Percentiles rank a stretch among this genome's conserved stretches.
These are phyloP conservation scores for Chenopodium quinoa DNA, from an alignment of 148 eudicot species.

Conservation along the genomic window DNA sequence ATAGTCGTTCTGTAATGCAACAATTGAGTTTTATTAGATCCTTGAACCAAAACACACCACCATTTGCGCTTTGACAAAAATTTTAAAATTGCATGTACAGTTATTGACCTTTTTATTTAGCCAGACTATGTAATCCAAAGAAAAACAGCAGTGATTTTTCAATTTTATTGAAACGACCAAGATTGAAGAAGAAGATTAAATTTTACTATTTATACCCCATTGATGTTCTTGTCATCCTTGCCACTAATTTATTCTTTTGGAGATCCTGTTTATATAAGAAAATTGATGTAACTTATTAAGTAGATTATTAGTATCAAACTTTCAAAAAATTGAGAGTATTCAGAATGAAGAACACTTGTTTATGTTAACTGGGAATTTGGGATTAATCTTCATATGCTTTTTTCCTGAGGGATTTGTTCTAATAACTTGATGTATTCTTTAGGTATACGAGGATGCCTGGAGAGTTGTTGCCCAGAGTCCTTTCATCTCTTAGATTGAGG, in stretches of 20 bases:
- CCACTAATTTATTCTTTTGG: not conserved
- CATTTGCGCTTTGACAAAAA: not conserved
- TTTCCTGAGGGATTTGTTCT: slow-evolving; percentile 1
- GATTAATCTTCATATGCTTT: not conserved
- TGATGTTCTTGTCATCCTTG: not conserved
- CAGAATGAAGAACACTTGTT: slow-evolving; percentile 4
- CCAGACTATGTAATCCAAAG: not conserved
- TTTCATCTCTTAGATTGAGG: slow-evolving; percentile 62
- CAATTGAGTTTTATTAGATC: not conserved
- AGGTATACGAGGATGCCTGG: slow-evolving; percentile 93
- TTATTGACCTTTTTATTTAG: not conserved
- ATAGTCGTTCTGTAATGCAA: too few relatives aligned
- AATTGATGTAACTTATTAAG: not conserved
- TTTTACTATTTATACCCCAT: not conserved
- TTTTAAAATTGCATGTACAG: not conserved
- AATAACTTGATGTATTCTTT: slow-evolving; percentile 11
- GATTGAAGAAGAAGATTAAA: too few relatives aligned
- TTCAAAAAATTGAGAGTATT: not conserved
- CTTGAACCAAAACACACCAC: not conserved
- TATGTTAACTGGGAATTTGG: not conserved
- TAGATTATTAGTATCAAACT: not conserved
- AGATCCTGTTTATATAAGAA: not conserved
- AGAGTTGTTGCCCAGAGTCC: slow-evolving; percentile 64
- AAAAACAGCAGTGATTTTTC: too few relatives aligned
- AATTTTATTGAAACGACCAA: too few relatives aligned